These are phyloP conservation scores for Funneliformis geosporum DNA, from an alignment of 192 early-diverging fungal genomes.

Conservation along the genomic window DNA sequence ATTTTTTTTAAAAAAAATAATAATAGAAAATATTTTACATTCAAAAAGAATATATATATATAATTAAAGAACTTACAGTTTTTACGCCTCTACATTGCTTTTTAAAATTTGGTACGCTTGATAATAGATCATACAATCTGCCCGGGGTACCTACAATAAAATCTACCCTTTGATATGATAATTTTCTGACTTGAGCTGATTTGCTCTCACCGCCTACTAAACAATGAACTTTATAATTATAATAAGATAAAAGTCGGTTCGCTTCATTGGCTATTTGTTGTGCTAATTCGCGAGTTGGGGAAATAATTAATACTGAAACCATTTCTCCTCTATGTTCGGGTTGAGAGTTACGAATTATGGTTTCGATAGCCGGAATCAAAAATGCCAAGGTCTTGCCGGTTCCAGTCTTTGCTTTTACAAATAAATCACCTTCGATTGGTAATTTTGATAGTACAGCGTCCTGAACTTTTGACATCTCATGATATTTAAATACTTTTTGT, in stretches of 20 bases:
- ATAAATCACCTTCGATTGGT: slow-evolving; percentile 75
- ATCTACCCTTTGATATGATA: slow-evolving; percentile 64
- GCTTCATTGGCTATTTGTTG: slow-evolving; percentile 83
- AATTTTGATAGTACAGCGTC: slow-evolving; percentile 72
- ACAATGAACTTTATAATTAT: slow-evolving; percentile 66
- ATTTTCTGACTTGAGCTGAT: slow-evolving; percentile 49
- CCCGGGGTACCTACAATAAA: slow-evolving; percentile 96
- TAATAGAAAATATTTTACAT: background rate
- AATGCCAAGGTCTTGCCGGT: slow-evolving; percentile 98
- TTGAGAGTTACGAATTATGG: slow-evolving; percentile 54
- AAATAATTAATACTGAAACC: slow-evolving; percentile 74
- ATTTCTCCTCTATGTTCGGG: slow-evolving; percentile 44
- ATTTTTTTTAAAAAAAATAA: no score
- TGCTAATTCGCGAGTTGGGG: slow-evolving; percentile 91
- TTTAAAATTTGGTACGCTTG: slow-evolving; percentile 55
- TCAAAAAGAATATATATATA: background rate
- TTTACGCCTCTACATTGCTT: slow-evolving; percentile 48
- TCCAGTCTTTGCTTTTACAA: slow-evolving; percentile 96
- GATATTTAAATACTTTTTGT: slow-evolving; percentile 67
- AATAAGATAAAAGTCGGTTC: slow-evolving; percentile 56
- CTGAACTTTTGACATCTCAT: slow-evolving; percentile 83
- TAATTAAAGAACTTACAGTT: slow-evolving; percentile 41
- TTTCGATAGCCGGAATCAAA: slow-evolving; percentile 83
- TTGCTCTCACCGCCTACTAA: slow-evolving; percentile 79
- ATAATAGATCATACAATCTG: slow-evolving; percentile 77